Evolutionary conservation across 208 protist genomes (phyloP).

Genomic region (Herpetomonas samuelpessoai): DNA sequence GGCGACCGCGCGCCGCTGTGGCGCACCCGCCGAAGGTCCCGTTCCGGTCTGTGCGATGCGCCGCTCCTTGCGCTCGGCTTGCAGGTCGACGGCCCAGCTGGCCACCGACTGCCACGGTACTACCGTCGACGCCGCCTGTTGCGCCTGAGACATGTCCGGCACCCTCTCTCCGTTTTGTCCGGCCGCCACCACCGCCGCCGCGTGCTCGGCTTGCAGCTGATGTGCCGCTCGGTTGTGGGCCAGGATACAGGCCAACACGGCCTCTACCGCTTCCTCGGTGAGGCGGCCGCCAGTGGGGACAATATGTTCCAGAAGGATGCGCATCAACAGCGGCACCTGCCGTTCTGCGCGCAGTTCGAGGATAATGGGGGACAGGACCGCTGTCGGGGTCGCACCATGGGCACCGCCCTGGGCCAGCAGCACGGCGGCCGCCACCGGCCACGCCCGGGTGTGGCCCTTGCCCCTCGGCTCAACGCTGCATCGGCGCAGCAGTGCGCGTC

Average conservation of each 20-base stretch:
- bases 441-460: constrained; percentile 24
- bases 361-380: constrained; percentile 53
- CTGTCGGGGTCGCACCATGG: constrained; percentile 38
- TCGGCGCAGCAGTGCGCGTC: constrained; percentile 56
- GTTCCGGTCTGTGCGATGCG: constrained; percentile 65
- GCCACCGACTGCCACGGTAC: constrained; percentile 83
- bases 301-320: constrained; percentile 65
- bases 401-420: constrained; percentile 36
- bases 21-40: constrained; percentile 41
- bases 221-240: constrained; percentile 59
- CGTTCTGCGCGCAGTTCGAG: constrained; percentile 54
- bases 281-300: constrained; percentile 49
- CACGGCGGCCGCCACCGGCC: constrained; percentile 34
- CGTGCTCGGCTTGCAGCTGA: constrained; percentile 1
- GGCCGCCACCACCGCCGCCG: neutral
- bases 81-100: constrained; percentile 60
- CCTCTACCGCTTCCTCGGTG: constrained; percentile 42
- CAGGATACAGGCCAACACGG: constrained; percentile 56
- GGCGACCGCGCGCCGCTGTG: constrained; percentile 11
- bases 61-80: constrained; percentile 28
- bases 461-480: constrained; percentile 25
- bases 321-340: constrained; percentile 46
- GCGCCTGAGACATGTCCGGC: neutral
- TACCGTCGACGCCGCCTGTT: neutral
- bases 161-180: neutral